Conservation (phyloP, 768 basidiomycete species). For the Lactarius evosmus region DNA sequence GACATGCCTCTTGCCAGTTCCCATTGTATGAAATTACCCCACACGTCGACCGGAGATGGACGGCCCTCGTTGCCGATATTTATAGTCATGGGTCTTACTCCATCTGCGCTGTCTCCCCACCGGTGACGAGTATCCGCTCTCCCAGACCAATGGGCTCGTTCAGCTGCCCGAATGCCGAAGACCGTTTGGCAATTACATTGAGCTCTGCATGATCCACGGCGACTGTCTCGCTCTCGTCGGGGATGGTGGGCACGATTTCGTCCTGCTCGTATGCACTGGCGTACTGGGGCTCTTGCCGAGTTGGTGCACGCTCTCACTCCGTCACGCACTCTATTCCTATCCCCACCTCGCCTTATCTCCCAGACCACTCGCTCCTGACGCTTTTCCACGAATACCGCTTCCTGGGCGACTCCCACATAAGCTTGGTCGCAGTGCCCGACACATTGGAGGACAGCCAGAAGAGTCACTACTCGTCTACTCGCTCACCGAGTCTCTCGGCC, state of each 20-base stretch:
- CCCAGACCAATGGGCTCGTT: background rate
- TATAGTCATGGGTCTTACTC: background rate
- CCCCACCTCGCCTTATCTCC: background rate
- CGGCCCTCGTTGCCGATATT: too few species aligned
- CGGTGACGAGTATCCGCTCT: background rate
- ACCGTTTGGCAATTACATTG: background rate
- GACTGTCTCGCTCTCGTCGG: background rate
- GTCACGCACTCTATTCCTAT: background rate
- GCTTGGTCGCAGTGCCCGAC: background rate
- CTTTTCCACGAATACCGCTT: background rate
- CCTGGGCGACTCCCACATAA: background rate
- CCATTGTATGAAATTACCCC: too few species aligned
- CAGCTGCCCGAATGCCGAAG: background rate
- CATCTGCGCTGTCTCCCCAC: background rate
- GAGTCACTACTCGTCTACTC: background rate
- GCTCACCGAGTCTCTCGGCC: background rate
- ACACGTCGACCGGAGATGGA: too few species aligned
- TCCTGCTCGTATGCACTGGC: background rate
- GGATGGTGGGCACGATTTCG: background rate
- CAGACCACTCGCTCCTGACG: background rate
- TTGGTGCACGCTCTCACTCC: background rate
- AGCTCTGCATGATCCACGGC: background rate
- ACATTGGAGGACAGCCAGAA: background rate
- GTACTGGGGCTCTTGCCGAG: background rate
- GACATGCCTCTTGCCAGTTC: too few species aligned